Conservation (phyloP, 768 basidiomycete genomes). For the Mycena rosella region DNA sequence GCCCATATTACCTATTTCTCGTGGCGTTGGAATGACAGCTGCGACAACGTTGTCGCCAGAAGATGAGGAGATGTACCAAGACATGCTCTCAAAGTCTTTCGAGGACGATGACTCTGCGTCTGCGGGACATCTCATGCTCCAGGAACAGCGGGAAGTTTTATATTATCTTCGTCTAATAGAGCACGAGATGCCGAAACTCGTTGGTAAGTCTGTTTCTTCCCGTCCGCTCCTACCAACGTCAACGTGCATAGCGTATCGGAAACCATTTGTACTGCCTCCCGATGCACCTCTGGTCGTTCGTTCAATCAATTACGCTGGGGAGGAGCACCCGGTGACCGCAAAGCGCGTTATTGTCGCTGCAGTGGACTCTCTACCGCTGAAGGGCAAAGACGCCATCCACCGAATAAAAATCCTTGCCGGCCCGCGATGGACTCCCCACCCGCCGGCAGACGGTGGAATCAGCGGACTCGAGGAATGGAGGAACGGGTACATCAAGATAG, state of each 20-base stretch:
- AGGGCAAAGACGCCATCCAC: constrained; percentile 74
- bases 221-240: constrained; percentile 4
- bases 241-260: constrained; percentile 74
- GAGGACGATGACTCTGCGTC: constrained; percentile 76
- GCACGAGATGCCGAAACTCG: constrained; percentile 88
- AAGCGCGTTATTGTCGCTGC: constrained; percentile 84
- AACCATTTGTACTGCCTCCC: constrained; percentile 79
- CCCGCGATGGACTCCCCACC: constrained; percentile 83
- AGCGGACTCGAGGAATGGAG: constrained; percentile 60
- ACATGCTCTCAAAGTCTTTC: constrained; percentile 58
- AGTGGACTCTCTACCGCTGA: constrained; percentile 79
- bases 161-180: constrained; percentile 89
- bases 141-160: constrained; percentile 79
- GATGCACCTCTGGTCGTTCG: constrained; percentile 76
- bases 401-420: constrained; percentile 93
- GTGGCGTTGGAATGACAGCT: constrained; percentile 28
- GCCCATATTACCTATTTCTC: constrained; percentile 25
- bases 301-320: constrained; percentile 82
- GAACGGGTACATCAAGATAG: constrained; percentile 91
- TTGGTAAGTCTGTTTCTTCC: constrained; percentile 64
- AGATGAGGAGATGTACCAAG: constrained; percentile 55
- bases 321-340: constrained; percentile 75
- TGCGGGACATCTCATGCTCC: constrained; percentile 78
- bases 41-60: constrained; percentile 48
- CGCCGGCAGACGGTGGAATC: constrained; percentile 78